Evolutionary conservation across 805 yeast species (phyloP).

Genomic region (Pichia californica): DNA sequence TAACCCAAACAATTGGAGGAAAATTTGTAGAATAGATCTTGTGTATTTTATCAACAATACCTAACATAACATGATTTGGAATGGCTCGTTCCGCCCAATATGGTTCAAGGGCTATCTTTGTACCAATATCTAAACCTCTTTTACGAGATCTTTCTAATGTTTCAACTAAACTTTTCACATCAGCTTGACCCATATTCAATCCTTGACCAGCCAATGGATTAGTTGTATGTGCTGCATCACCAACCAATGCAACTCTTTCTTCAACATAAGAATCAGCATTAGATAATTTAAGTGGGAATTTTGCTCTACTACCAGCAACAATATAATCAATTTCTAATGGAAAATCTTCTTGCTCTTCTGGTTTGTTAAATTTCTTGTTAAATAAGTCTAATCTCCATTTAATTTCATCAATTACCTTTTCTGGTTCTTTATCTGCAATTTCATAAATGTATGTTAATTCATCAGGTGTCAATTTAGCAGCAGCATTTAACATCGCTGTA

Average conservation of each 20-base stretch:
- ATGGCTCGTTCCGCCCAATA: slow-evolving; percentile 83
- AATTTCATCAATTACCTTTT: slow-evolving; percentile 57
- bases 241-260: slow-evolving; percentile 85
- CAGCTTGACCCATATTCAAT: slow-evolving; percentile 94
- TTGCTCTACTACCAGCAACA: slow-evolving; percentile 62
- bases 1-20: slow-evolving; percentile 63
- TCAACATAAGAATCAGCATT: slow-evolving; percentile 87
- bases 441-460: slow-evolving; percentile 70
- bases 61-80: slow-evolving; percentile 70
- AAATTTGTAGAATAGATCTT: slow-evolving; percentile 74
- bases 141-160: slow-evolving; percentile 65
- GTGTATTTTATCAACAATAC: slow-evolving; percentile 87
- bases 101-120: slow-evolving; percentile 72
- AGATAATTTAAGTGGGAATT: slow-evolving; percentile 80
- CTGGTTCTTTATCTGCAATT: slow-evolving; percentile 33
- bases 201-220: slow-evolving; percentile 99
- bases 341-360: slow-evolving; percentile 47
- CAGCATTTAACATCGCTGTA: slow-evolving; percentile 74
- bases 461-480: slow-evolving; percentile 66
- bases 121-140: slow-evolving; percentile 87
- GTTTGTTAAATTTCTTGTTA: slow-evolving; percentile 24
- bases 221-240: slow-evolving; percentile 97
- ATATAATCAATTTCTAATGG: slow-evolving; percentile 65
- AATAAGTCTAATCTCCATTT: slow-evolving; percentile 56
- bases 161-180: slow-evolving; percentile 63